Evolutionary conservation across 306 rosid genomes (phyloP).

Genomic region (Castanea crenata): DNA sequence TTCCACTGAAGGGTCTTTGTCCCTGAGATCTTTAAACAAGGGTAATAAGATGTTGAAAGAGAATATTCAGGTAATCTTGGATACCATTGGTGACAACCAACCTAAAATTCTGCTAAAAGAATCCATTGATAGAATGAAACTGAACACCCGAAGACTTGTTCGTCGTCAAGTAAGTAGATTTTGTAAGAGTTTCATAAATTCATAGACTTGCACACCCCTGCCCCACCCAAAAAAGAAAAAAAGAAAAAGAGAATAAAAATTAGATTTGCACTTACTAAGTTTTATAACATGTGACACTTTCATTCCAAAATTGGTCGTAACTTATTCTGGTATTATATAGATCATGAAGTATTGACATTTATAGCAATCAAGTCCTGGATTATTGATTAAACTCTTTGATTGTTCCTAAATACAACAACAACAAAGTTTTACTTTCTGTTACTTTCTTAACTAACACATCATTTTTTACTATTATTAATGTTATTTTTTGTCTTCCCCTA

Average conservation of each 20-base stretch:
- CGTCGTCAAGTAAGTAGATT: slow-evolving; percentile 69
- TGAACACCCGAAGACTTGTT: slow-evolving; percentile 78
- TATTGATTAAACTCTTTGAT: background rate
- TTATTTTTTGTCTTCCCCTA: too few species aligned
- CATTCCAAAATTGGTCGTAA: background rate
- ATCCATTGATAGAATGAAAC: slow-evolving; percentile 74
- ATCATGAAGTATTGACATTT: background rate
- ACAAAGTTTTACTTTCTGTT: background rate
- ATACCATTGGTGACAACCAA: slow-evolving; percentile 36
- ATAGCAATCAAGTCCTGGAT: background rate
- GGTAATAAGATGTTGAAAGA: slow-evolving; percentile 37
- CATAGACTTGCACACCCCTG: background rate
- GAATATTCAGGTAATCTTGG: slow-evolving; percentile 42
- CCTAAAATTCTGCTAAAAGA: slow-evolving; percentile 49
- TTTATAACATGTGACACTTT: background rate
- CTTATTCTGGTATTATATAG: background rate
- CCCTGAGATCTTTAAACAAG: slow-evolving; percentile 23
- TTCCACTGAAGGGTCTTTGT: slow-evolving; percentile 23
- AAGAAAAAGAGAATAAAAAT: background rate
- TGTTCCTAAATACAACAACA: background rate
- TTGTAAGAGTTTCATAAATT: background rate
- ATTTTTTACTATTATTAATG: too few species aligned
- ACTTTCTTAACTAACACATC: too few species aligned
- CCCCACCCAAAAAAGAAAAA: too few species aligned
- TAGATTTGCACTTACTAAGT: background rate